Percentiles rank a stretch among this genome's conserved stretches.
Conservation (phyloP, 345 rosid species). For the Brassica rapa region DNA sequence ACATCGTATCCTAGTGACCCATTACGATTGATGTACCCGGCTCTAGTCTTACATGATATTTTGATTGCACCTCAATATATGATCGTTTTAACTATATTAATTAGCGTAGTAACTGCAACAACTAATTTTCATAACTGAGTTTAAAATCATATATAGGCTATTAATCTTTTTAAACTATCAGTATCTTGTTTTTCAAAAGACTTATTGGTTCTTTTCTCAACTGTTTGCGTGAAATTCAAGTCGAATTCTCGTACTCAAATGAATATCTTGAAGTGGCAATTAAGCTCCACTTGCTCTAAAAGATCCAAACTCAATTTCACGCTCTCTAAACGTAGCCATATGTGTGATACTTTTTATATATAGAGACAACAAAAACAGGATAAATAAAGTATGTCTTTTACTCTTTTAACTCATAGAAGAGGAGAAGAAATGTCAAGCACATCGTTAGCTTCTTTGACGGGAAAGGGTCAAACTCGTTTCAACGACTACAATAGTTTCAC, state of each 20-base stretch:
- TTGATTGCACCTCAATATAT: background rate
- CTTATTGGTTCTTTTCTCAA: background rate
- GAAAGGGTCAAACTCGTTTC: conserved; percentile 40
- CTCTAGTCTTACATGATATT: background rate
- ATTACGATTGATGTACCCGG: too few relatives aligned
- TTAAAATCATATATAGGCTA: too few relatives aligned
- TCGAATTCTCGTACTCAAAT: conserved; percentile 2
- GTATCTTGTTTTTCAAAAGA: background rate
- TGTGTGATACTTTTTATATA: conserved; percentile 1
- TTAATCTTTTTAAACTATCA: background rate
- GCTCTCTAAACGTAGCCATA: conserved; percentile 6
- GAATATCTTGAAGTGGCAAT: background rate
- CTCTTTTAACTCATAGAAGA: conserved; percentile 19
- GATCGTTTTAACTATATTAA: background rate
- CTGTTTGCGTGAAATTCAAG: background rate
- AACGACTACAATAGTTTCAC: conserved; percentile 11
- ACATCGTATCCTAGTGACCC: too few relatives aligned
- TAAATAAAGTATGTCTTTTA: background rate
- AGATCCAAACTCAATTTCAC: background rate
- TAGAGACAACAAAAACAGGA: background rate
- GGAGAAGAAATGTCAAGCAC: conserved; percentile 23
- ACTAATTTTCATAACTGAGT: background rate
- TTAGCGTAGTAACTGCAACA: background rate
- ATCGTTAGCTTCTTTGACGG: conserved; percentile 40
- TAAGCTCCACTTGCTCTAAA: conserved; percentile 1